phyloP scores from a whole-genome alignment of 23 red algal species.

The Gracilaria domingensis region DNA sequence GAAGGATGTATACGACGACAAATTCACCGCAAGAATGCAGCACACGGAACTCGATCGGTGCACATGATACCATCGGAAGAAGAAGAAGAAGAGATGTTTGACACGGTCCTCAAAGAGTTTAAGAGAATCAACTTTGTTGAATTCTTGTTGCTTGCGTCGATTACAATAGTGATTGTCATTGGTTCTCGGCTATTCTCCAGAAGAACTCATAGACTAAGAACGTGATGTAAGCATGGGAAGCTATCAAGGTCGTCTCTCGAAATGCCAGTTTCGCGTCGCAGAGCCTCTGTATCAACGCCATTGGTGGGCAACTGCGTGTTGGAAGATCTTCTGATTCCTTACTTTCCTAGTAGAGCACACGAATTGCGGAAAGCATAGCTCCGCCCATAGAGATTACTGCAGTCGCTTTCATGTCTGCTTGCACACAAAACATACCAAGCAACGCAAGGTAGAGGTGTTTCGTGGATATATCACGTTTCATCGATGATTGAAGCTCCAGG shows the following conservation, averaged over 20 bases:
- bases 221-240: background rate
- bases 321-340: background rate
- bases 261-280: too few species aligned
- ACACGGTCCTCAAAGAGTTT: constrained; percentile 1
- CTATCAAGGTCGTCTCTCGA: too few species aligned
- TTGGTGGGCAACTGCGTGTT: too few species aligned
- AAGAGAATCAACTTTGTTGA: background rate
- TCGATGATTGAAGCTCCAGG: background rate
- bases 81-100: background rate
- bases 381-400: background rate
- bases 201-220: background rate
- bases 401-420: constrained; percentile 2
- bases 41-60: background rate
- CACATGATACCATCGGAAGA: background rate
- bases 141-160: constrained; percentile 1
- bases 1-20: constrained; percentile 27
- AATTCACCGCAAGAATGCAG: constrained; percentile 29
- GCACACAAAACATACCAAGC: constrained; percentile 1
- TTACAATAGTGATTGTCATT: background rate
- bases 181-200: background rate
- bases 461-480: background rate
- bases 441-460: constrained; percentile 26
- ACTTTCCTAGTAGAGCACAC: background rate
- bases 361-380: background rate
- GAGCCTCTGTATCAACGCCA: background rate